Evolutionary conservation across 2,329 filamentous ascomycete species (phyloP), one percentile per base, ranked within the genome.

Genomic region (Penicillium sp.): DNA sequence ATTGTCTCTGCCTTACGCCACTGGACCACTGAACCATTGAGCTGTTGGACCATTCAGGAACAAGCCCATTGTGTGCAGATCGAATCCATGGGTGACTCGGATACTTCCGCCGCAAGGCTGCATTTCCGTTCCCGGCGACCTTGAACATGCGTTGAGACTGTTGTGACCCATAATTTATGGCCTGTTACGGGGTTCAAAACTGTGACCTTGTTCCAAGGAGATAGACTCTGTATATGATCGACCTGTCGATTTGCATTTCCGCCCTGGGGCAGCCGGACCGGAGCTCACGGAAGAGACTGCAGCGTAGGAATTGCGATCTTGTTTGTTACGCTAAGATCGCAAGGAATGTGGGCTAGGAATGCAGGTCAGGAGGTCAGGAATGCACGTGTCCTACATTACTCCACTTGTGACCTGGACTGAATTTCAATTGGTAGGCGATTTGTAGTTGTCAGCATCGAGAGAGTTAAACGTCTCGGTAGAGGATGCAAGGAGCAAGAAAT

Each of bases 331-430:
- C 53, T 54, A 52, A 53, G 57, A 57, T 57, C 29, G 45, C 59
- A 50, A 53, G 29, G 59, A 61, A 61, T 61, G 59, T 39, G 31
- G 54, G 10, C 27, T 21, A 35, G 48, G 59, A 61, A 61, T 60
- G 54, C 55, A 42, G 19, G 39, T 13, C n/a, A 14, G 48, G 51
- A 58, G 11, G 11, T 5, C 8, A 42, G 44, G 54, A 60, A 57
- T 59, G 57, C 57, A 61, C 52, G 52, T 58, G 59, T 59, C 56
- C 59, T 54, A 56, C 50, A 29, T 39, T 33, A 26, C 47, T 55
- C 54, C 53, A 52, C 53, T 39, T 23, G 14, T 14, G 27, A 43
- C 8, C n/a, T 10, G 27, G 9, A 23, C 21, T 7, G 16, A 16
- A 8, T 9, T 19, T 31, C 26, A 1, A 50, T 42, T 50, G 48